A percentile compares a stretch with the other conserved stretches of the same genome.
Evolutionary conservation across 1,284 basidiomycete genomes (phyloP).

Genomic region (Pisolithus thermaeus): DNA sequence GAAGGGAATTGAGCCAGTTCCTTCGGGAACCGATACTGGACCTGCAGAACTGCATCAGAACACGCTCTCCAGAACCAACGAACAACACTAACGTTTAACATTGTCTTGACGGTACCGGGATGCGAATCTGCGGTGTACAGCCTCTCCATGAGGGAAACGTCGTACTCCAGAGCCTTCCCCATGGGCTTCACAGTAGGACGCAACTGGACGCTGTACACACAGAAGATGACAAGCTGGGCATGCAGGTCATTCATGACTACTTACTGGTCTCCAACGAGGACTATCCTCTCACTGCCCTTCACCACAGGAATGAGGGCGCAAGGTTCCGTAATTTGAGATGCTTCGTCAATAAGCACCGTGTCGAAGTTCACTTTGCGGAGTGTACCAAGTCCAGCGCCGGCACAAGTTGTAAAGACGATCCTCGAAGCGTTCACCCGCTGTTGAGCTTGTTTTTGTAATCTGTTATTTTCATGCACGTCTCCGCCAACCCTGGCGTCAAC

Average conservation of each 20-base stretch:
- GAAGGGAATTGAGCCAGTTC: conserved; percentile 58
- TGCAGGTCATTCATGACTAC: conserved; percentile 15
- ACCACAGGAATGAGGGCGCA: conserved; percentile 58
- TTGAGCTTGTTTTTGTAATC: conserved; percentile 50
- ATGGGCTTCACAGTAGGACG: conserved; percentile 56
- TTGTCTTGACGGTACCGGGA: conserved; percentile 43
- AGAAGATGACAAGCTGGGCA: not conserved
- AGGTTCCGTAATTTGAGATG: conserved; percentile 62
- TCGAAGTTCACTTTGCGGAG: conserved; percentile 52
- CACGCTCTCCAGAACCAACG: not conserved
- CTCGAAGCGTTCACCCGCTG: conserved; percentile 47
- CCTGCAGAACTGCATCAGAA: conserved; percentile 22
- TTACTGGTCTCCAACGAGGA: conserved; percentile 65
- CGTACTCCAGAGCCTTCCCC: conserved; percentile 49
- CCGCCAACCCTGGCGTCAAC: conserved; percentile 56
- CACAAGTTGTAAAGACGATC: conserved; percentile 60
- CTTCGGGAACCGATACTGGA: conserved; percentile 58
- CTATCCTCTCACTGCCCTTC: conserved; percentile 50
- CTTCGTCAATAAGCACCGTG: conserved; percentile 61
- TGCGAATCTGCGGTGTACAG: conserved; percentile 40
- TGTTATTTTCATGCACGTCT: conserved; percentile 54
- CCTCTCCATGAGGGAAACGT: conserved; percentile 56
- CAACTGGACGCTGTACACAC: conserved; percentile 49
- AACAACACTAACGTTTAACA: conserved; percentile 46
- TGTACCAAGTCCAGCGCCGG: conserved; percentile 56